These are phyloP conservation scores for Tetrahymena thermophila DNA, from an alignment of 73 alveolate genomes.

Conservation along the genomic window DNA sequence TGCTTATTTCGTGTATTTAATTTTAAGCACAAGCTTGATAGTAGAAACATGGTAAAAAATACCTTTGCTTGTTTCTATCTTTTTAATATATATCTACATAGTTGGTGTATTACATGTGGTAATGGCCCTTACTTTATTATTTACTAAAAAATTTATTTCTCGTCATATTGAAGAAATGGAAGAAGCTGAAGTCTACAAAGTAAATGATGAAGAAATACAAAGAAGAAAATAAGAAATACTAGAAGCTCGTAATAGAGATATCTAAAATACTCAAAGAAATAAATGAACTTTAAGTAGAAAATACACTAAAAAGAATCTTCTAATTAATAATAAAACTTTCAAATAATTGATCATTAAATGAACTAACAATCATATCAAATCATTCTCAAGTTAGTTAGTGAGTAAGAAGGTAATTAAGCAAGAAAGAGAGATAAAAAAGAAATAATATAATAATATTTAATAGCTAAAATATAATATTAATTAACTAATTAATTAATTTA, in stretches of 20 bases:
- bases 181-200: not conserved
- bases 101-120: not conserved
- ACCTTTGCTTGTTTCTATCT: not conserved
- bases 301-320: not conserved
- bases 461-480: no score
- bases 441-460: no score
- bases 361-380: not conserved
- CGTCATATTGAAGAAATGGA: not conserved
- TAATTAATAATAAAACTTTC: not conserved
- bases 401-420: no score
- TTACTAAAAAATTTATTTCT: not conserved
- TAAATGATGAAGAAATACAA: not conserved
- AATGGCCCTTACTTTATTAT: not conserved
- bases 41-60: not conserved
- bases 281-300: not conserved
- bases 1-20: not conserved
- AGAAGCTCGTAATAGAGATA: not conserved
- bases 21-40: not conserved
- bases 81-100: not conserved
- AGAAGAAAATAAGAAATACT: not conserved
- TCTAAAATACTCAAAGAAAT: not conserved
- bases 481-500: no score
- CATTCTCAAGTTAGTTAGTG: no score
- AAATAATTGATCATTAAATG: not conserved
- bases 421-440: no score